Evolutionary conservation across 768 basidiomycete genomes (phyloP).

Genomic region (Pleurotus sapidus): DNA sequence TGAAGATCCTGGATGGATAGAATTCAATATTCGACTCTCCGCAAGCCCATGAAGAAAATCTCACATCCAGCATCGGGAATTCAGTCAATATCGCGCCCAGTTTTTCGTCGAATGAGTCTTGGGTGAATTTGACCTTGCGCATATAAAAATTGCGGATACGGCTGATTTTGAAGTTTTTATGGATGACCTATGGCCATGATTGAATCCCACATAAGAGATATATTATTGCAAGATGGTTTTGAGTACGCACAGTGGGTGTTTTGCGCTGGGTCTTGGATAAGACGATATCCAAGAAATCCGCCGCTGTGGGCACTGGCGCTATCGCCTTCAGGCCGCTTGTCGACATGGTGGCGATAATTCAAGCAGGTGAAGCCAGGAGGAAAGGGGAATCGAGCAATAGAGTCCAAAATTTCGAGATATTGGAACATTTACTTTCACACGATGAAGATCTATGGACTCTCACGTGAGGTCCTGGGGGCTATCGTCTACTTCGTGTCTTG

Average conservation of each 20-base stretch:
- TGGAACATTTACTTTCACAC: too few relatives aligned
- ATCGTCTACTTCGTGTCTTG: too few relatives aligned
- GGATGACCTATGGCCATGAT: constrained; percentile 71
- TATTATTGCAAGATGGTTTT: background rate
- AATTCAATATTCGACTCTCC: constrained; percentile 6
- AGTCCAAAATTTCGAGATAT: too few relatives aligned
- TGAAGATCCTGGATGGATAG: constrained; percentile 66
- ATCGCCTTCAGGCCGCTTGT: constrained; percentile 94
- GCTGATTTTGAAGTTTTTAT: constrained; percentile 99
- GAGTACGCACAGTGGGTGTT: constrained; percentile 78
- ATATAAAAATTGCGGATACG: constrained; percentile 98
- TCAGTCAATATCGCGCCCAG: constrained; percentile 90
- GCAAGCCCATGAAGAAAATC: constrained; percentile 24
- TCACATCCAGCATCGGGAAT: constrained; percentile 95
- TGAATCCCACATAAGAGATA: too few relatives aligned
- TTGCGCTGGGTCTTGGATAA: constrained; percentile 94
- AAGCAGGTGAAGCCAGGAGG: background rate
- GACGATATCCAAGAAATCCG: constrained; percentile 93
- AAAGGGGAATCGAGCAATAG: constrained; percentile 8
- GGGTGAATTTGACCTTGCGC: constrained; percentile 99
- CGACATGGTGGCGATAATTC: constrained; percentile 43
- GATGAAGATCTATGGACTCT: too few relatives aligned
- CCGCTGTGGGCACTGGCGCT: constrained; percentile 95
- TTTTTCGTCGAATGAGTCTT: constrained; percentile 96
- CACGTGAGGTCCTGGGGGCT: too few relatives aligned